A percentile compares a stretch with the other conserved stretches of the same genome.
Evolutionary conservation across 2,329 filamentous ascomycete species (phyloP).

Genomic region (Scedosporium aurantiacum): DNA sequence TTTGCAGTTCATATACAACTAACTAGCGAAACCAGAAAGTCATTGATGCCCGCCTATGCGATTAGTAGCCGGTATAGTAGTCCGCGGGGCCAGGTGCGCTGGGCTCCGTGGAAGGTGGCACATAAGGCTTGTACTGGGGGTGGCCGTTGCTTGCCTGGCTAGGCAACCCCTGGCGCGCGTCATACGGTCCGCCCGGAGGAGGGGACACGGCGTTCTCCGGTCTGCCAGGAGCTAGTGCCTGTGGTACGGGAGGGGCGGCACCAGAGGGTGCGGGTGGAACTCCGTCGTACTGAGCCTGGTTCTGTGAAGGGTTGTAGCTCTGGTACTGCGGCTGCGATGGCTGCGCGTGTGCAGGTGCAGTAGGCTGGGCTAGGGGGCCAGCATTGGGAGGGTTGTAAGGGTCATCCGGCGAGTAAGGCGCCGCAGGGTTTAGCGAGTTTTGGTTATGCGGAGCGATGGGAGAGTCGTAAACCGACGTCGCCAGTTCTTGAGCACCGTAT

Average conservation of each 20-base stretch:
- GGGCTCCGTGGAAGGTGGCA: conserved; percentile 31
- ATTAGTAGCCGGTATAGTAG: conserved; percentile 31
- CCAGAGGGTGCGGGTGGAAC: conserved; percentile 23
- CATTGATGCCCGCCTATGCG: conserved; percentile 12
- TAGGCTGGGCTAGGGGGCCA: conserved; percentile 15
- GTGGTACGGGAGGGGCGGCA: conserved; percentile 30
- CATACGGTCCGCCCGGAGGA: conserved; percentile 34
- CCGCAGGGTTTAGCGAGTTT: conserved; percentile 32
- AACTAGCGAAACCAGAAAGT: neutral
- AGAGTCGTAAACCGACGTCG: conserved; percentile 67
- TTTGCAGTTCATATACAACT: neutral
- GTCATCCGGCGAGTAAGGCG: conserved; percentile 39
- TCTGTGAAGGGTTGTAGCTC: conserved; percentile 26
- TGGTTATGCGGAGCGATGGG: conserved; percentile 46
- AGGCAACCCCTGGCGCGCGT: conserved; percentile 38
- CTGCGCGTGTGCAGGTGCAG: conserved; percentile 16
- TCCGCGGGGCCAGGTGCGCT: conserved; percentile 42
- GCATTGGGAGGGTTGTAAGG: conserved; percentile 15
- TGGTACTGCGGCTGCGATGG: conserved; percentile 28
- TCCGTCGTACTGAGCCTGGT: conserved; percentile 13
- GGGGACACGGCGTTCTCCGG: conserved; percentile 24
- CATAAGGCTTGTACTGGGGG: conserved; percentile 51
- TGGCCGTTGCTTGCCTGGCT: conserved; percentile 28
- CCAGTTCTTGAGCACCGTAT: conserved; percentile 65
- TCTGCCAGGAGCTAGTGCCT: conserved; percentile 19